Conservation (phyloP, 31 red algal genomes). For the Porphyra umbilicalis region DNA sequence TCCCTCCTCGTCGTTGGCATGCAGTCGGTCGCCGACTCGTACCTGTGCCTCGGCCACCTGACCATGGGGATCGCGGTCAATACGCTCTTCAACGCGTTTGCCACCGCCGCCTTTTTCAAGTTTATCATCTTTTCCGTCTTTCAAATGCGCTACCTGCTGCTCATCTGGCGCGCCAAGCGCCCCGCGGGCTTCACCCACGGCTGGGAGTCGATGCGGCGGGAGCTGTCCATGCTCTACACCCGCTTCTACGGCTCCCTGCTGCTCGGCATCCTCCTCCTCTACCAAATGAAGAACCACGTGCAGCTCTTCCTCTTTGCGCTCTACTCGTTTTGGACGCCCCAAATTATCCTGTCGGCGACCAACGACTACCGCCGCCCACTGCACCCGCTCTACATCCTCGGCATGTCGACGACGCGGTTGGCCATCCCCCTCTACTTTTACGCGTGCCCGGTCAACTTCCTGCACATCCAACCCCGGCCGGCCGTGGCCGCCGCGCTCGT, state of each 20-base stretch:
- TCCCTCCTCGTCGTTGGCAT: conserved; percentile 76
- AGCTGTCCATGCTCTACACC: conserved; percentile 83
- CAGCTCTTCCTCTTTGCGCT: conserved; percentile 66
- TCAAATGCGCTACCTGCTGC: conserved; percentile 83
- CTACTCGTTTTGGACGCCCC: conserved; percentile 88
- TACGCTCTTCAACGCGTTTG: conserved; percentile 90
- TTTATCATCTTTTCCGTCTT: conserved; percentile 91
- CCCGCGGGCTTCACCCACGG: conserved; percentile 78
- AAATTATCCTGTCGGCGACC: conserved; percentile 61
- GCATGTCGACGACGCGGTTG: conserved; percentile 50
- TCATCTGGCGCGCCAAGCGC: conserved; percentile 86
- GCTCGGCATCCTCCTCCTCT: conserved; percentile 69
- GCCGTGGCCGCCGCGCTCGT: conserved; percentile 31
- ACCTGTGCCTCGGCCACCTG: conserved; percentile 82
- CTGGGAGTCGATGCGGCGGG: conserved; percentile 87
- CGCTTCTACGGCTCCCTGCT: conserved; percentile 80
- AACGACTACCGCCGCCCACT: conserved; percentile 68
- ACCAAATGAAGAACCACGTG: conserved; percentile 75
- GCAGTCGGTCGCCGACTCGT: conserved; percentile 83
- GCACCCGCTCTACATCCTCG: conserved; percentile 61
- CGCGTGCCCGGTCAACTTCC: conserved; percentile 75
- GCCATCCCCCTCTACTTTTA: conserved; percentile 77
- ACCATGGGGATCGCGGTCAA: conserved; percentile 77
- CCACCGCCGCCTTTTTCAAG: conserved; percentile 93
- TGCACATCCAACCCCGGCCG: conserved; percentile 73